phyloP scores from a whole-genome alignment of 352 stramenopile species.

The Pythium aristosporum region DNA sequence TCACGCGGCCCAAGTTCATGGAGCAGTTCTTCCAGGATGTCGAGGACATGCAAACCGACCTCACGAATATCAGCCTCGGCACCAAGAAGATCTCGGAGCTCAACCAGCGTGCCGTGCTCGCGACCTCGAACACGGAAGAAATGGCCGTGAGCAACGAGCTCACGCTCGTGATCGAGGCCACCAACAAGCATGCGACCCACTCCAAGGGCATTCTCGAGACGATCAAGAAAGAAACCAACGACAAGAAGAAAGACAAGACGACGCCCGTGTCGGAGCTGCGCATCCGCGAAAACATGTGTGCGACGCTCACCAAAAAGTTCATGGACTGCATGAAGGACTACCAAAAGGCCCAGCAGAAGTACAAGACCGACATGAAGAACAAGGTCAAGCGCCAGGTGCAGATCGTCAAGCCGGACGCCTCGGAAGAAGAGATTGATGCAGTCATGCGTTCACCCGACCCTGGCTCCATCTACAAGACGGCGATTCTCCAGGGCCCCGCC shows the following conservation, averaged over 20 bases:
- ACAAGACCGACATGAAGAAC: constrained; percentile 97
- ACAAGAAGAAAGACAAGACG: constrained; percentile 90
- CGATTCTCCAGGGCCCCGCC: constrained; percentile 71
- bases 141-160: constrained; percentile 91
- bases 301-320: constrained; percentile 98
- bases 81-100: constrained; percentile 92
- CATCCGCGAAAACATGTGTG: constrained; percentile 97
- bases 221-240: constrained; percentile 95
- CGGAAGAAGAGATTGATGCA: constrained; percentile 95
- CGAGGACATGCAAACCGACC: constrained; percentile 93
- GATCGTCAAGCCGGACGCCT: constrained; percentile 97
- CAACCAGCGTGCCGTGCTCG: constrained; percentile 92
- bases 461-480: constrained; percentile 84
- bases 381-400: constrained; percentile 98
- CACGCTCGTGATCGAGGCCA: constrained; percentile 87
- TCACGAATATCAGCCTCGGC: constrained; percentile 88
- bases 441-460: constrained; percentile 91
- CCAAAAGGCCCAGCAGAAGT: constrained; percentile 96
- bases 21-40: constrained; percentile 95
- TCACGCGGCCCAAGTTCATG: constrained; percentile 90
- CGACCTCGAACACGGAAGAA: constrained; percentile 93
- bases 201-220: constrained; percentile 56
- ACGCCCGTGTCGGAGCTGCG: constrained; percentile 69
- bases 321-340: constrained; percentile 99
- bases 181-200: constrained; percentile 86